Evolutionary conservation across 768 basidiomycete genomes (phyloP), one percentile per base, ranked within the genome.

Genomic region (Phlebiopsis gigantea): DNA sequence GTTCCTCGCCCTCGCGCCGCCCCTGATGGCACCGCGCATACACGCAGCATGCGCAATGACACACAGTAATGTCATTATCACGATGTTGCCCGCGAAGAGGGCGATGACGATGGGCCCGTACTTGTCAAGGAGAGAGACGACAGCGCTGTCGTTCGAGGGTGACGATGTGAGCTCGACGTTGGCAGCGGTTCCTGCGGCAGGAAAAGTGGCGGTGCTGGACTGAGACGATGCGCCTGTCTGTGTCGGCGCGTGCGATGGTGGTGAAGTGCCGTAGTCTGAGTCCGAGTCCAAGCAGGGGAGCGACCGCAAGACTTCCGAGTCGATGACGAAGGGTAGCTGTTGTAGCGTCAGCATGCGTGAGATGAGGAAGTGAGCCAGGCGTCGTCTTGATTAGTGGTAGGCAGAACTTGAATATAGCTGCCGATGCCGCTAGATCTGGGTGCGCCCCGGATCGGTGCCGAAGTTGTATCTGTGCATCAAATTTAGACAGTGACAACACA

Each of bases 351-450:
- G 14, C 12, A 15, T 15, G 28, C 48, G 42, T 2, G 56, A 21
- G 4, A 30, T n/a, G 34, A 5, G 1, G 42, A 54, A 54, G 24
- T 61, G 46, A 19, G 8, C 22, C 30, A 30, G 9, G 56, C 26
- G 53, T 46, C 28, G 56, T 9, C 21, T 7, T 25, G 21, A 56
- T 68, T 47, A 41, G 65, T 67, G 10, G 63, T 65, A 4, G 69
- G 56, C 34, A 71, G 45, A 34, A 73, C 55, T 57, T 72, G 72
- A 45, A 73, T 58, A 64, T 61, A 72, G 4, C 70, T 68, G 21
- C 57, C 56, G 26, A 43, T 60, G 61, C 44, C 53, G 30, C 52
- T n/a, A n/a, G n/a, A n/a, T 58, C 53, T 43, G 5, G 29, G 25
- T 8, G 48, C 29, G 12, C 10, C 29, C 48, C 5, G n/a, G 5